Percentiles rank a stretch among this genome's conserved stretches.
Evolutionary conservation across 495 filamentous ascomycete genomes (phyloP).

Genomic region (Hyaloscypha hepaticicola): DNA sequence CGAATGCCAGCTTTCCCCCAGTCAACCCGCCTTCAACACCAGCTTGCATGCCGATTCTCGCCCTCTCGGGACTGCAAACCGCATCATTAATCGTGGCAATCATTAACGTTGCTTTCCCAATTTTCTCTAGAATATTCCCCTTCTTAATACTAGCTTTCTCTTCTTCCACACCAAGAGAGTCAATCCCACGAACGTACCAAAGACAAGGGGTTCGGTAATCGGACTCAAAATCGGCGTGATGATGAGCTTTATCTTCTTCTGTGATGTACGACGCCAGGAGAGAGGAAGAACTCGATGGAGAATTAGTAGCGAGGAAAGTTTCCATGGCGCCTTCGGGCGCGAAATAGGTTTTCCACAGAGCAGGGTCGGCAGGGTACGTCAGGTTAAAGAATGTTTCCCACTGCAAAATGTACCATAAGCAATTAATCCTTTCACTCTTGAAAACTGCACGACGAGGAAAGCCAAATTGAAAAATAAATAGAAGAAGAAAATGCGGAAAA

Average conservation of each 20-base stretch:
- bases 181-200: conserved; percentile 30
- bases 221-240: conserved; percentile 23
- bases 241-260: conserved; percentile 16
- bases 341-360: conserved; percentile 23
- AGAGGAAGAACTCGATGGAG: neutral
- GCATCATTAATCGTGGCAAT: conserved; percentile 20
- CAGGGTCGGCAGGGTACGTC: conserved; percentile 21
- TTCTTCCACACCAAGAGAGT: conserved; percentile 12
- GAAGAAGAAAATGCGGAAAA: neutral
- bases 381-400: conserved; percentile 23
- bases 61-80: conserved; percentile 13
- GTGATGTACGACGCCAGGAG: conserved; percentile 16
- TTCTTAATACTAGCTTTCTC: conserved; percentile 14
- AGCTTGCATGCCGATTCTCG: conserved; percentile 2
- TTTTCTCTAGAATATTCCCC: conserved; percentile 10
- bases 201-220: conserved; percentile 21
- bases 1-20: conserved; percentile 1
- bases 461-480: neutral
- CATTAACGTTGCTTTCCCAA: conserved; percentile 22
- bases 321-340: conserved; percentile 16
- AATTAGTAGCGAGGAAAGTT: conserved; percentile 13
- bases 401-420: neutral
- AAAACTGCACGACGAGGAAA: too few relatives aligned
- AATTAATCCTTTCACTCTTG: neutral
- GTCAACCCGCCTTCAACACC: conserved; percentile 14